Evolutionary conservation across 2,329 filamentous ascomycete genomes (phyloP), one percentile per base, ranked within the genome.

Genomic region (Stachybotrys elegans): DNA sequence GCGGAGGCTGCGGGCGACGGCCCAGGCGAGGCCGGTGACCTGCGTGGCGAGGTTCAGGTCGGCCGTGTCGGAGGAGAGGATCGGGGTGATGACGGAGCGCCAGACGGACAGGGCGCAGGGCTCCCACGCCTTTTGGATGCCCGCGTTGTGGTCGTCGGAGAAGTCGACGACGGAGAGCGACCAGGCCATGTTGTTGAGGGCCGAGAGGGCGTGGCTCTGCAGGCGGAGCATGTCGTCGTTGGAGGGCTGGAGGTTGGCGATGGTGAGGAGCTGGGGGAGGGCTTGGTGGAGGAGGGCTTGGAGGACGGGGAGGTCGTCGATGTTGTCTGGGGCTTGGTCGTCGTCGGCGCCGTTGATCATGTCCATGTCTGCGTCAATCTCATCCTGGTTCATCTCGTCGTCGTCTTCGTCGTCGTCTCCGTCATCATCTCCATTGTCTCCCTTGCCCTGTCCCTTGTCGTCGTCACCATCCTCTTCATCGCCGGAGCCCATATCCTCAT

Each of bases 181-280:
- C 81, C 83, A 86, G 43, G 81, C 71, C 43, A 85, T 76, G 61
- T 86, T 86, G 67, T 79, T 84, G 46, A 86, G 69, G 14, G 79
- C 74, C 3, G 78, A 75, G 20, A 86, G 63, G 16, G 81, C 76
- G 51, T 75, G 71, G 17, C 61, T 61, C 49, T 77, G 77, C 32
- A 83, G 63, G 6, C 67, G 57, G 12, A 70, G 58, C 14, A 64
- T 56, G 22, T 71, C 67, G 17, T 72, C 69, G 43, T 66, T 63
- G 9, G 58, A 55, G 9, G 69, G 62, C 11, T 64, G 59, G 6
- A 70, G 59, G 43, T 64, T 66, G 25, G 69, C 62, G 17, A 76
- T 68, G 17, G 70, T 69, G 46, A 79, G 63, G 39, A 80, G 61
- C 47, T 75, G 56, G 6, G 66, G 63, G 37, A 69, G 50, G 36